Conservation (phyloP, 2,329 filamentous ascomycete species). For the Aspergillus sp. region DNA sequence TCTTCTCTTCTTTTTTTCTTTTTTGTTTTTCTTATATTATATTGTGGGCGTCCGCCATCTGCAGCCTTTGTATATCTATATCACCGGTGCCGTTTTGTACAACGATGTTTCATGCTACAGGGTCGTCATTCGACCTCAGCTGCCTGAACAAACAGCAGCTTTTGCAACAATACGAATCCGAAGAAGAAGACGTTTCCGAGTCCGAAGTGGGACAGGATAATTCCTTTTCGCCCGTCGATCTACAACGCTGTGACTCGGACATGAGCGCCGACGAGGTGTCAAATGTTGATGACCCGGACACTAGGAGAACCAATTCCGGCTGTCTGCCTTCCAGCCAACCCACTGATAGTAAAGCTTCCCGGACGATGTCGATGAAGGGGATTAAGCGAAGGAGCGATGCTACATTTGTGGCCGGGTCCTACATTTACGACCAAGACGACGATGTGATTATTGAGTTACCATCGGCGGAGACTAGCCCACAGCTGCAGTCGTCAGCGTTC, state of each 20-base stretch:
- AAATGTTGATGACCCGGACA: conserved; percentile 17
- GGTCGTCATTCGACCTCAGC: conserved; percentile 18
- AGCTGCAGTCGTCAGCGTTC: conserved; percentile 21
- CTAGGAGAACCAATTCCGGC: conserved; percentile 13
- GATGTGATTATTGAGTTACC: conserved; percentile 27
- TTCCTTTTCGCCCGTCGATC: conserved; percentile 25
- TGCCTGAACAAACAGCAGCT: conserved; percentile 24
- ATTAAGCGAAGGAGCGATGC: conserved; percentile 26
- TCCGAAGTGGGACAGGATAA: conserved; percentile 26
- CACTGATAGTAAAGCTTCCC: conserved; percentile 14
- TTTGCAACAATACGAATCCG: conserved; percentile 30
- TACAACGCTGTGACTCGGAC: conserved; percentile 22
- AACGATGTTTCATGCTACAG: conserved; percentile 22
- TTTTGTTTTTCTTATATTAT: too few relatives aligned
- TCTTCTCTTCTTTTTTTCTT: too few relatives aligned
- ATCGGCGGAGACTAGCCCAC: conserved; percentile 20
- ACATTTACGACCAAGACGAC: conserved; percentile 26
- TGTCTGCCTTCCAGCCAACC: conserved; percentile 15
- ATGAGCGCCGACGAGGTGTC: conserved; percentile 23
- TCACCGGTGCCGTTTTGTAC: too few relatives aligned
- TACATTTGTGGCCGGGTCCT: conserved; percentile 23
- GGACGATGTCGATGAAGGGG: conserved; percentile 29
- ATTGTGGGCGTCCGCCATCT: too few relatives aligned
- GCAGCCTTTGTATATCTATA: too few relatives aligned
- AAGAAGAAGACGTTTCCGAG: conserved; percentile 33